Evolutionary conservation across 305 asterid species (phyloP), one percentile per base, ranked within the genome.

Genomic region (Fraxinus sp.): DNA sequence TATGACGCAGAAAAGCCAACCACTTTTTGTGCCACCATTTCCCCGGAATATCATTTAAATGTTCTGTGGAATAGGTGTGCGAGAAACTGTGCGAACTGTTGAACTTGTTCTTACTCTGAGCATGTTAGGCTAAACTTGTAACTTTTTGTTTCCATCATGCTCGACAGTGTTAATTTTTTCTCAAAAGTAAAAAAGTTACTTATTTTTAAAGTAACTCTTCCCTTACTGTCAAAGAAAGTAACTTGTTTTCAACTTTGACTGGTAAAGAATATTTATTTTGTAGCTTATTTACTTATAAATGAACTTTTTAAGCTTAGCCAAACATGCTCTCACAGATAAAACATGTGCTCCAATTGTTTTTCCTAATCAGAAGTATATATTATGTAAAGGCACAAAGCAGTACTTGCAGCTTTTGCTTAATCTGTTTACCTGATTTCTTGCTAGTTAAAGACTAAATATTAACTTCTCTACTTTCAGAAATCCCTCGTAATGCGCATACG

Each of bases 401-500:
- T 28, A 71, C 76, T 32, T 30, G 76, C 76, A 32, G 20, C 76
- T 16, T 64, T 14, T 71, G 76, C 62, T 74, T 35, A 33, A 16
- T 55, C 20, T 55, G 20, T 74, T 24, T 71, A 32, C 24, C 39
- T 71, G 41, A 13, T 71, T 71, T 37, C 5, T 71, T 32, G 41
- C 24, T 71, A 32, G 24, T 32, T 32, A 30, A 32, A 57, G 68
- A 57, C 68, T 57, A 64, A 64, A 24, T 18, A 49, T 62, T 62
- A 41, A 43, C n/a, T 66, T 59, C 82, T 14, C 84, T 73, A 30
- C 81, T 81, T 86, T 77, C 94, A 95, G 98, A 95, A 95, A 92
- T 89, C 97, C 82, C 91, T 92, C 78, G 93, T 95, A 71, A 95
- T 96, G 99, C 98, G 98, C 75, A 7, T 92, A 78, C 87, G 99